Conservation (phyloP, 2,329 filamentous ascomycete genomes). For the Cytospora piceae region DNA sequence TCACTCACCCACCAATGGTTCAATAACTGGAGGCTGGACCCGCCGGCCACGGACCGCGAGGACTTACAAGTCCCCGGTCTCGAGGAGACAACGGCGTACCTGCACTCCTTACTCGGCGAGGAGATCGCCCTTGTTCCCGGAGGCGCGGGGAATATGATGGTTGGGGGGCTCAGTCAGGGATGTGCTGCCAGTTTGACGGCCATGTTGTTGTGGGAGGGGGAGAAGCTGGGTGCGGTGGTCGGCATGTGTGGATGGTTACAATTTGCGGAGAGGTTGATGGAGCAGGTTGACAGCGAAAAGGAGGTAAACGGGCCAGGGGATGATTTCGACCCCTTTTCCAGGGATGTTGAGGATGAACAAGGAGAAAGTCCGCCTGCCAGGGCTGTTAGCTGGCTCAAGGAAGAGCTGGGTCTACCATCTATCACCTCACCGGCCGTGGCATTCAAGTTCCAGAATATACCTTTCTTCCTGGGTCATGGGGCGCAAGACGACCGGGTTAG, state of each 20-base stretch:
- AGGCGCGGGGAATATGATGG: slow-evolving; percentile 42
- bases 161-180: slow-evolving; percentile 59
- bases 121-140: slow-evolving; percentile 45
- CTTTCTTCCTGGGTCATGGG: slow-evolving; percentile 53
- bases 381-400: slow-evolving; percentile 3
- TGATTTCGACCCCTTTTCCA: slow-evolving; percentile 19
- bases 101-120: slow-evolving; percentile 42
- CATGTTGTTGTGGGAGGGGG: slow-evolving; percentile 48
- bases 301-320: slow-evolving; percentile 27
- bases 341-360: neutral
- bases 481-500: slow-evolving; percentile 47
- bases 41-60: slow-evolving; percentile 30
- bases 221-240: slow-evolving; percentile 42
- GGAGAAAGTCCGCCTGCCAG: neutral
- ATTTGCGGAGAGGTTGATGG: slow-evolving; percentile 34
- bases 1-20: slow-evolving; percentile 50
- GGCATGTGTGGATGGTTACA: slow-evolving; percentile 53
- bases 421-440: neutral
- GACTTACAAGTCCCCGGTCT: slow-evolving; percentile 46
- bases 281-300: slow-evolving; percentile 31
- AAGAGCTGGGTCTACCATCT: neutral
- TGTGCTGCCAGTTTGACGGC: slow-evolving; percentile 51
- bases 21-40: slow-evolving; percentile 44
- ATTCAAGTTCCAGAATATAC: slow-evolving; percentile 33
- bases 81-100: slow-evolving; percentile 43